Percentiles rank a stretch among this genome's conserved stretches.
phyloP scores from a whole-genome alignment of 129 eudicot species.

The Chrysanthemum lavandulifolium region DNA sequence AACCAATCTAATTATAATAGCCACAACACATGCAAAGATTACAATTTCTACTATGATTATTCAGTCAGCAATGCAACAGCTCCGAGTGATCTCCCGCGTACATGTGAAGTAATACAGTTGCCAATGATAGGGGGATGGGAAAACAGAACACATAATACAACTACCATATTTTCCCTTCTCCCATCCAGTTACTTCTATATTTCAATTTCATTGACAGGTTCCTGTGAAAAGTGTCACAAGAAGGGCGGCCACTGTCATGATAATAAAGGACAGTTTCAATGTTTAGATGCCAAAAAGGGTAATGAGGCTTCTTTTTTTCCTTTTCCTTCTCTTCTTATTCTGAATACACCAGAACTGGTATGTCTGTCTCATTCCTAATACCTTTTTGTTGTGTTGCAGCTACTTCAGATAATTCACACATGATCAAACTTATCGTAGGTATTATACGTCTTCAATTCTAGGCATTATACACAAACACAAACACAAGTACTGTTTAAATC shows the following conservation, averaged over 20 bases:
- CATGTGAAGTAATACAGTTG: constrained; percentile 14
- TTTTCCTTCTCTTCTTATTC: too few species aligned
- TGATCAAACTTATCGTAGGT: constrained; percentile 12
- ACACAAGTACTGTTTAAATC: background rate
- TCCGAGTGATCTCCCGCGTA: constrained; percentile 19
- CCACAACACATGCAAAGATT: constrained; percentile 9
- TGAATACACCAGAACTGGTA: background rate
- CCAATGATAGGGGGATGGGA: background rate
- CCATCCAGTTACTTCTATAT: too few species aligned
- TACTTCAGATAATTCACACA: constrained; percentile 1
- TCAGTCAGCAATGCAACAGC: background rate
- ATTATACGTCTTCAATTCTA: background rate
- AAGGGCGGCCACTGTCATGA: constrained; percentile 16
- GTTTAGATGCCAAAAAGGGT: constrained; percentile 25
- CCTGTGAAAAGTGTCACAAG: constrained; percentile 18
- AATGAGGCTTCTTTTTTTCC: background rate
- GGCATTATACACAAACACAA: background rate
- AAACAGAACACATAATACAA: background rate
- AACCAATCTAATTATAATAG: background rate
- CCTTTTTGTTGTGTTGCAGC: background rate
- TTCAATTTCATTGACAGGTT: constrained; percentile 16
- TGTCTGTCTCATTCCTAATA: background rate
- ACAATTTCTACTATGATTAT: constrained; percentile 16
- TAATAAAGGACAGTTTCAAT: constrained; percentile 3
- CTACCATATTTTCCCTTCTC: constrained; percentile 21